Evolutionary conservation across 2,329 filamentous ascomycete genomes (phyloP), one percentile per base, ranked within the genome.

Genomic region (Pestalotiopsis sp.): DNA sequence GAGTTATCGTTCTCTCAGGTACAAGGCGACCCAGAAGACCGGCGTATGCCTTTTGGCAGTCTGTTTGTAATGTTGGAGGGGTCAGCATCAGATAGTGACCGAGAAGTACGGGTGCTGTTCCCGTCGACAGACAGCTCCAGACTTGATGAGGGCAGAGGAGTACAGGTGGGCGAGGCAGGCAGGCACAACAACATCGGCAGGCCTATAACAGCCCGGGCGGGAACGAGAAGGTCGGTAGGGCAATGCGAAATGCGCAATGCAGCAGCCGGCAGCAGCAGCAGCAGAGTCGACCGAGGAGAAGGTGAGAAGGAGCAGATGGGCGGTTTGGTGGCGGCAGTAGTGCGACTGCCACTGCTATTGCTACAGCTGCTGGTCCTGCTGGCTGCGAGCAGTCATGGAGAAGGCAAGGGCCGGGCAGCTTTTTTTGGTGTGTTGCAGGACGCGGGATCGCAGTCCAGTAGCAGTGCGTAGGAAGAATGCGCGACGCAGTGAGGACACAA

Each of bases 81-180:
- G 68, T 69, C 45, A 69, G 66, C 64, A 45, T 66, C 57, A 61
- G 20, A 65, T 66, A n/a, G 68, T 58, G 25, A 31, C 49, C 66
- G 66, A 39, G 49, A 57, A 61, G 68, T 69, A 68, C 68, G 66
- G 60, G 41, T 38, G 61, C 36, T 20, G 45, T 68, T 63, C 66
- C 66, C 59, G 68, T 39, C 41, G n/a, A 36, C 31, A 36, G n/a
- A 49, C 36, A 27, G 27, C 66, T 56, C 56, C 39, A 59, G 45
- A 31, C 45, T 36, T 36, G 31, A 36, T 36, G 31, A 56, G 68
- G 59, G 66, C 68, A 68, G 63, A 68, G 39, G 25, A 25, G 17
- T 11, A 20, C 25, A 13, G 39, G 38, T 64, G 62, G n/a, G 23
- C 64, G 31, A 56, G 49, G 60, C 58, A 11, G 52, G 41, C 17